phyloP scores from a whole-genome alignment of 2,329 filamentous ascomycete genomes.

The Botrytis elliptica region DNA sequence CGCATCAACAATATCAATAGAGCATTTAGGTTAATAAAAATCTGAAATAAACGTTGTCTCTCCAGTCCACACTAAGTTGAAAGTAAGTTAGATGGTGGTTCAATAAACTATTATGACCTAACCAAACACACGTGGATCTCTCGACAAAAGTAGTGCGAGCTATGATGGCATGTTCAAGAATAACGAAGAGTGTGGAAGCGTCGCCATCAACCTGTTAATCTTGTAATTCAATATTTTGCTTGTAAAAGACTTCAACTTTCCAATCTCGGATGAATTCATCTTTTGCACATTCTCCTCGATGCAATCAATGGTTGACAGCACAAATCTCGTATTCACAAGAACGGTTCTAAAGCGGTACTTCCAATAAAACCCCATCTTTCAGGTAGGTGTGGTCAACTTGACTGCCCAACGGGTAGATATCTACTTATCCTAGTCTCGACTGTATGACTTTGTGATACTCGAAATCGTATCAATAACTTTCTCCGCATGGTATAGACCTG shows the following conservation, averaged over 20 bases:
- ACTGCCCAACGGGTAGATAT: neutral
- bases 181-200: neutral
- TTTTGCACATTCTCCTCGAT: neutral
- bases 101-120: neutral
- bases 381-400: neutral
- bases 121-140: neutral
- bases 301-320: neutral
- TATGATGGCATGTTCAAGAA: neutral
- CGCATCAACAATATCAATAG: neutral
- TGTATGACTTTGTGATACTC: neutral
- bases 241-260: neutral
- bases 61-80: neutral
- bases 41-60: neutral
- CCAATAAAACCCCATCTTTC: neutral
- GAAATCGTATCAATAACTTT: neutral
- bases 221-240: neutral
- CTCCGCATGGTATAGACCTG: neutral
- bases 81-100: neutral
- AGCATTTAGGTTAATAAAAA: neutral
- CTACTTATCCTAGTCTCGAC: conserved; percentile 1
- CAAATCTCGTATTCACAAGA: too few relatives aligned
- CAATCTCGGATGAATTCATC: neutral
- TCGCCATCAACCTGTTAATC: neutral
- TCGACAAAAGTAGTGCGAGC: neutral
- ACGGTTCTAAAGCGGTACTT: neutral